A percentile compares a stretch with the other conserved stretches of the same genome.
Conservation (phyloP, 352 stramenopile species). For the Pythium myriotylum region DNA sequence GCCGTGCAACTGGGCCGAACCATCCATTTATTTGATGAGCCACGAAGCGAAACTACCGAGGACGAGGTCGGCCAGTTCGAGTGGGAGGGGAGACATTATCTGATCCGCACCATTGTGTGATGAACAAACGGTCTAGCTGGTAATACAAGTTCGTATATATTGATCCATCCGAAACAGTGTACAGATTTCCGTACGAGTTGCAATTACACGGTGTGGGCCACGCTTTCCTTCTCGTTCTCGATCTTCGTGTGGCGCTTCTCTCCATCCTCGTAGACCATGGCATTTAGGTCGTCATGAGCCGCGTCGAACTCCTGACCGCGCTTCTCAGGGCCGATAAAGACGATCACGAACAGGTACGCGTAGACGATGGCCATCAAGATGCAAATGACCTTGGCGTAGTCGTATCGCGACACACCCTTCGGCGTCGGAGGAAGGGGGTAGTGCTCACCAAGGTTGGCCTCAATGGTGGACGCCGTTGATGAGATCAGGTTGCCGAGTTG, state of each 20-base stretch:
- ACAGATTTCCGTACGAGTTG: not conserved
- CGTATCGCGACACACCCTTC: slow-evolving; percentile 34
- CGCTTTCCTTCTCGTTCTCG: slow-evolving; percentile 28
- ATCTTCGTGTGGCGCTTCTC: slow-evolving; percentile 23
- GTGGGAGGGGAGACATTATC: slow-evolving; percentile 45
- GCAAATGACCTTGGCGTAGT: slow-evolving; percentile 58
- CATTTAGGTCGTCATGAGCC: slow-evolving; percentile 32
- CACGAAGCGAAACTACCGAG: not conserved
- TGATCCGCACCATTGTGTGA: slow-evolving; percentile 42
- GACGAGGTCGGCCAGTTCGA: slow-evolving; percentile 51
- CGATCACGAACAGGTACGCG: slow-evolving; percentile 48
- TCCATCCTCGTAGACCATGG: slow-evolving; percentile 28
- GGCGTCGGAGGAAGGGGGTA: slow-evolving; percentile 41
- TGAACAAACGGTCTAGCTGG: not conserved
- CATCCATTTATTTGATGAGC: slow-evolving; percentile 54
- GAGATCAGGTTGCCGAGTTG: slow-evolving; percentile 63
- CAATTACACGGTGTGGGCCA: slow-evolving; percentile 21
- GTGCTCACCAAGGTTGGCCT: slow-evolving; percentile 44
- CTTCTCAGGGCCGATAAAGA: slow-evolving; percentile 47
- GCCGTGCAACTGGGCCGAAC: slow-evolving; percentile 65
- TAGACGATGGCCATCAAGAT: slow-evolving; percentile 53
- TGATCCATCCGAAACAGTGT: not conserved
- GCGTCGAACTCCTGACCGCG: slow-evolving; percentile 54
- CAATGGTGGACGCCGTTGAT: slow-evolving; percentile 54
- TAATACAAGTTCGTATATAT: not conserved